These are phyloP conservation scores for Stachybotrys chartarum DNA, from an alignment of 2,329 filamentous ascomycete genomes.

Conservation along the genomic window DNA sequence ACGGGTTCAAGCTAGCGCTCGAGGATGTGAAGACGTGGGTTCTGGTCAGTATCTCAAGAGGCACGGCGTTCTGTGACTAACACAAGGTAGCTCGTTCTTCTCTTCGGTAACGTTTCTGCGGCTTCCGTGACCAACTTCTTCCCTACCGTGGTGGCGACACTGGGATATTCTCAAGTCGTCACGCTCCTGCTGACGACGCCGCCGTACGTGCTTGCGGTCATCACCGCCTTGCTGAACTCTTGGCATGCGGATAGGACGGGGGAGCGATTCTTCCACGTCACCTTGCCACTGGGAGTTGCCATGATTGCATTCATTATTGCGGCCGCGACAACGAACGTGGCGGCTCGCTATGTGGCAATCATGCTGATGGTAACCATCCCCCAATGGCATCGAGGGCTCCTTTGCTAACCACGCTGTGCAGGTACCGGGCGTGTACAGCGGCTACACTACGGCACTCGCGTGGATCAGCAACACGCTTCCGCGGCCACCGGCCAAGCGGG, in stretches of 20 bases:
- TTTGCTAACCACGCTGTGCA: constrained; percentile 7
- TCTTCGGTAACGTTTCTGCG: constrained; percentile 50
- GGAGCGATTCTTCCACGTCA: constrained; percentile 64
- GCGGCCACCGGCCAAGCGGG: constrained; percentile 66
- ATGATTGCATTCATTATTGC: constrained; percentile 61
- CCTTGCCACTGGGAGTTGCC: constrained; percentile 52
- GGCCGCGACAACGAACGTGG: constrained; percentile 52
- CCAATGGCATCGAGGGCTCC: neutral
- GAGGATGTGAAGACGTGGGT: constrained; percentile 54
- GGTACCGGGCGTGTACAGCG: constrained; percentile 54
- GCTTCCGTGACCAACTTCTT: constrained; percentile 62
- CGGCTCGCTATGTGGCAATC: constrained; percentile 61
- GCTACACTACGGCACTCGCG: constrained; percentile 60
- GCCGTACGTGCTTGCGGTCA: constrained; percentile 55
- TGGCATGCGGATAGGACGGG: constrained; percentile 66
- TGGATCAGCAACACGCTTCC: constrained; percentile 76
- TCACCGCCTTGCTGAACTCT: constrained; percentile 57
- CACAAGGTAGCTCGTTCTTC: constrained; percentile 36
- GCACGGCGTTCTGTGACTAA: neutral
- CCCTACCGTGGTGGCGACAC: constrained; percentile 61
- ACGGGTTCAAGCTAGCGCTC: constrained; percentile 49
- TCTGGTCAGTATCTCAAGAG: constrained; percentile 29
- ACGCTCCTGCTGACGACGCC: constrained; percentile 59
- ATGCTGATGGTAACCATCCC: constrained; percentile 52
- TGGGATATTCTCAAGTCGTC: constrained; percentile 53